A percentile compares a stretch with the other conserved stretches of the same genome.
phyloP scores from a whole-genome alignment of 2,329 filamentous ascomycete species.

The Trichoderma atroviride region DNA sequence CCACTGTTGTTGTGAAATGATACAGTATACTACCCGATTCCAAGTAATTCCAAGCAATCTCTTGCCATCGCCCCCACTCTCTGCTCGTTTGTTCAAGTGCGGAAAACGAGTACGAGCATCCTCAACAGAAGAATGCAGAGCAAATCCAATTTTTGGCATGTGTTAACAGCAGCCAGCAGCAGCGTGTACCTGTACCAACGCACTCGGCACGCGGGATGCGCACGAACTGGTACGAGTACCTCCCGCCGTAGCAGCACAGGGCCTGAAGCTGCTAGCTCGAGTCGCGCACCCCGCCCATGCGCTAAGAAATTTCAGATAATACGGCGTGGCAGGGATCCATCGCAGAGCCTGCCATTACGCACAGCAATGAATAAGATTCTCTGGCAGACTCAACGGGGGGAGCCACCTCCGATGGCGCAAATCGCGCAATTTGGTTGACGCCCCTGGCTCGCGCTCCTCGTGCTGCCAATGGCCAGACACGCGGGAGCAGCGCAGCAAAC shows the following conservation, averaged over 20 bases:
- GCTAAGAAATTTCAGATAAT: constrained; percentile 8
- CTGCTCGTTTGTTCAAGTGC: background rate
- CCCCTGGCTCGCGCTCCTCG: background rate
- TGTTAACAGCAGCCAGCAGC: background rate
- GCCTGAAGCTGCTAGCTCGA: background rate
- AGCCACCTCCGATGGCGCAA: constrained; percentile 21
- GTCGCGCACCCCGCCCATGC: background rate
- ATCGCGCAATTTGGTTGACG: constrained; percentile 24
- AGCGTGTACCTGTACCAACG: background rate
- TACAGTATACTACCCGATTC: background rate
- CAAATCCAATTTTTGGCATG: constrained; percentile 8
- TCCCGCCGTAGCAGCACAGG: background rate
- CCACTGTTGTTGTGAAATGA: background rate
- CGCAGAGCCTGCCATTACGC: constrained; percentile 13
- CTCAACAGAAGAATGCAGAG: background rate
- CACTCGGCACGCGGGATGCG: background rate
- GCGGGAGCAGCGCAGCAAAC: background rate
- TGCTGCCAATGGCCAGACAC: background rate
- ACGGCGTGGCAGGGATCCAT: constrained; percentile 12
- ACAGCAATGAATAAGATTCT: constrained; percentile 21
- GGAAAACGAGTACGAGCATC: constrained; percentile 11
- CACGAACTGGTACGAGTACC: background rate
- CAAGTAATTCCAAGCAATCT: background rate
- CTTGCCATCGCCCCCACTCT: background rate
- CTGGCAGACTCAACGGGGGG: background rate